Percentiles rank a stretch among this genome's conserved stretches.
Conservation (phyloP, 148 eudicot genomes). For the Silene conica region DNA sequence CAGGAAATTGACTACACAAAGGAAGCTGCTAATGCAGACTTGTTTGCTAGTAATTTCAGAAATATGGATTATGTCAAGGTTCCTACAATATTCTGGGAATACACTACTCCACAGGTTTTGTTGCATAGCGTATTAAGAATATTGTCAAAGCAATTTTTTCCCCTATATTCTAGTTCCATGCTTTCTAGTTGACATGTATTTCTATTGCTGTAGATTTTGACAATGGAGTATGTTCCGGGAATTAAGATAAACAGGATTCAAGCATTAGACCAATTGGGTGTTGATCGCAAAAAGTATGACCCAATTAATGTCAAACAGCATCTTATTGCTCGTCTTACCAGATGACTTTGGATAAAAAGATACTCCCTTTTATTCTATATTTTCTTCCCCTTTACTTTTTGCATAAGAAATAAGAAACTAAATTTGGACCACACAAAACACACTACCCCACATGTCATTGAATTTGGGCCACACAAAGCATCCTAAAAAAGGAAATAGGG, state of each 20-base stretch:
- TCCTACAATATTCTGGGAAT: conserved; percentile 78
- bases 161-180: conserved; percentile 18
- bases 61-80: conserved; percentile 90
- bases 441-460: too few relatives aligned
- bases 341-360: background rate
- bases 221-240: conserved; percentile 98
- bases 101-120: conserved; percentile 91
- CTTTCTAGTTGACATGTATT: conserved; percentile 16
- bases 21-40: conserved; percentile 96
- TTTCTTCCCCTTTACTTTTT: too few relatives aligned
- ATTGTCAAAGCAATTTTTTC: conserved; percentile 3
- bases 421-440: too few relatives aligned
- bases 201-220: conserved; percentile 53
- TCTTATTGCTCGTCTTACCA: background rate
- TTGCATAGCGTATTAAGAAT: conserved; percentile 12
- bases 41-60: conserved; percentile 79
- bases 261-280: conserved; percentile 88
- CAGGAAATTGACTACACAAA: conserved; percentile 97
- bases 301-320: background rate
- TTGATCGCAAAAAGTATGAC: conserved; percentile 83
- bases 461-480: too few relatives aligned
- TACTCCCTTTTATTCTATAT: too few relatives aligned
- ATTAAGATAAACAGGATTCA: conserved; percentile 91
- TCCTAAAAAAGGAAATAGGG: too few relatives aligned
- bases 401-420: too few relatives aligned